Percentiles rank a stretch among this genome's conserved stretches.
Evolutionary conservation across 768 basidiomycete species (phyloP).

Genomic region (Hebeloma cylindrosporum): DNA sequence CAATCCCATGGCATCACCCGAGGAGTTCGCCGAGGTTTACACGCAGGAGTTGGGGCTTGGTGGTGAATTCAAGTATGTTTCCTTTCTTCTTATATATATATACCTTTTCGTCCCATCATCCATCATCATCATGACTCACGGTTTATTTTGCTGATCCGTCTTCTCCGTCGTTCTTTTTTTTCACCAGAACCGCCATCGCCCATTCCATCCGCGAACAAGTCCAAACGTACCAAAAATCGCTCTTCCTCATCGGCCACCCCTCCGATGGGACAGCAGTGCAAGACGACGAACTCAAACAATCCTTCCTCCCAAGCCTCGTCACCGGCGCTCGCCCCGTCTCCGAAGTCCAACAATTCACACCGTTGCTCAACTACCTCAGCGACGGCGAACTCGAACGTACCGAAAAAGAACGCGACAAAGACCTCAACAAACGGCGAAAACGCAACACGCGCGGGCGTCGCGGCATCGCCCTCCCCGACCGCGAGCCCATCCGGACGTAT

Average conservation of each 20-base stretch:
- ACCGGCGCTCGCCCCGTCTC: conserved; percentile 73
- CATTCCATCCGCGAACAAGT: conserved; percentile 97
- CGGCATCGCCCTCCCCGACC: conserved; percentile 85
- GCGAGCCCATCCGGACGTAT: conserved; percentile 89
- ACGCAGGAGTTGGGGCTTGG: conserved; percentile 82
- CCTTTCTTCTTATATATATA: not conserved
- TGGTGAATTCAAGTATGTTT: conserved; percentile 86
- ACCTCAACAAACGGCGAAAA: conserved; percentile 81
- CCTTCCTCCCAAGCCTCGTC: conserved; percentile 82
- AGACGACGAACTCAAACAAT: conserved; percentile 89
- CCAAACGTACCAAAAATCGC: conserved; percentile 86
- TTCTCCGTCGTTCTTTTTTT: not conserved
- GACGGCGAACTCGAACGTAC: conserved; percentile 86
- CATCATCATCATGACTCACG: not conserved
- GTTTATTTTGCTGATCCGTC: conserved; percentile 6
- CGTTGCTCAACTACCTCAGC: conserved; percentile 84
- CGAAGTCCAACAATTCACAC: conserved; percentile 80
- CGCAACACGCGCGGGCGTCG: conserved; percentile 80
- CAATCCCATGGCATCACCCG: conserved; percentile 77
- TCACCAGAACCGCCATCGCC: conserved; percentile 89
- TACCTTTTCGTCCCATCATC: not conserved
- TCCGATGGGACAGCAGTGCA: conserved; percentile 74
- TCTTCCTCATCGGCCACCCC: conserved; percentile 87
- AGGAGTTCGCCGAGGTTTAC: conserved; percentile 90
- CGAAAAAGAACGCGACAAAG: conserved; percentile 94